phyloP scores from a whole-genome alignment of 495 filamentous ascomycete species.

The Hypoxylon rickii region DNA sequence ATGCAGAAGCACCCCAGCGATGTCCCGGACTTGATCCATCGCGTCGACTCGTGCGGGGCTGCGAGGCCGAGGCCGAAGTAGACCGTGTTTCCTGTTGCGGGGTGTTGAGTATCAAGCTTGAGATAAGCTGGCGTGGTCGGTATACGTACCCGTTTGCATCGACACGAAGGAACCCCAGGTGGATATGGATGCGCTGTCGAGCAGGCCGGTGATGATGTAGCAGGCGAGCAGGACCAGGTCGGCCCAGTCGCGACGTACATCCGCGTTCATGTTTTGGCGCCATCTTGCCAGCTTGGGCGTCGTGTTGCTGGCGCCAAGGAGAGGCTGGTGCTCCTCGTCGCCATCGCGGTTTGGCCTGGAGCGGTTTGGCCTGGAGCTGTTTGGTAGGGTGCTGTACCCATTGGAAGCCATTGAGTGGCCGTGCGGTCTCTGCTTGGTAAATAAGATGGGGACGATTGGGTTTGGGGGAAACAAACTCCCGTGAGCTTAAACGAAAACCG shows the following conservation, averaged over 20 bases:
- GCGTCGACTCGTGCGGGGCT: conserved; percentile 54
- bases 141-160: conserved; percentile 71
- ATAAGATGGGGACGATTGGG: neutral
- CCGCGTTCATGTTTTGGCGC: conserved; percentile 48
- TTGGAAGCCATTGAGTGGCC: conserved; percentile 27
- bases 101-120: neutral
- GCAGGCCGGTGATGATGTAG: conserved; percentile 73
- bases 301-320: conserved; percentile 28
- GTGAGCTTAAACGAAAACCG: neutral
- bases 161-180: conserved; percentile 78
- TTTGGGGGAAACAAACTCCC: no score
- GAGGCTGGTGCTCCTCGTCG: conserved; percentile 50
- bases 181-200: conserved; percentile 72
- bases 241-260: conserved; percentile 59
- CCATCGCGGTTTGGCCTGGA: conserved; percentile 6
- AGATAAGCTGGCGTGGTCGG: neutral
- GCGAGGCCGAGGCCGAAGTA: conserved; percentile 71
- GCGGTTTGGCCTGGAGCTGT: no score
- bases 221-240: conserved; percentile 67
- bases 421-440: neutral
- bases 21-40: conserved; percentile 68
- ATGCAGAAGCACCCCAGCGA: conserved; percentile 70
- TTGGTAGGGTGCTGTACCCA: conserved; percentile 26
- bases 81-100: conserved; percentile 65
- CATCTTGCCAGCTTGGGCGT: conserved; percentile 28